A percentile compares a stretch with the other conserved stretches of the same genome.
Conservation (phyloP, 352 stramenopile species). For the Phytophthora hibernalis region DNA sequence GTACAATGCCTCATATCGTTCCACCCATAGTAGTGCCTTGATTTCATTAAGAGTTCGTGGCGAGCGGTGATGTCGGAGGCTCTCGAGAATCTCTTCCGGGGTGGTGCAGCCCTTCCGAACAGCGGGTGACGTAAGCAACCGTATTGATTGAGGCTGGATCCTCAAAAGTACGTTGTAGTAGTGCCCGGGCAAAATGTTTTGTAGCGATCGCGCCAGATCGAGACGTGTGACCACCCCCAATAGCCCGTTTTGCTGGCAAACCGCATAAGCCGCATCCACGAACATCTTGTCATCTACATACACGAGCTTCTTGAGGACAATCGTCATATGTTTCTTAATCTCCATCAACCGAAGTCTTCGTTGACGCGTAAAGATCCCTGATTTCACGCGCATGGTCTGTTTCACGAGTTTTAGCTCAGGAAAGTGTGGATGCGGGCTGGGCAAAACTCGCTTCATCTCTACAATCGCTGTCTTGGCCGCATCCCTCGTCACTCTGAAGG, state of each 20-base stretch:
- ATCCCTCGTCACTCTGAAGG: conserved; percentile 26
- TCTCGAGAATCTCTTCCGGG: conserved; percentile 33
- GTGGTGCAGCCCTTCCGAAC: conserved; percentile 37
- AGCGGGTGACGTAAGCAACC: conserved; percentile 23
- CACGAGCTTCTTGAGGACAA: conserved; percentile 42
- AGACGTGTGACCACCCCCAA: conserved; percentile 40
- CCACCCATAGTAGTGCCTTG: conserved; percentile 58
- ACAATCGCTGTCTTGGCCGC: conserved; percentile 31
- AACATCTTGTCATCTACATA: conserved; percentile 59
- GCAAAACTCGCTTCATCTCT: conserved; percentile 62
- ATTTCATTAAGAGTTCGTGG: conserved; percentile 29
- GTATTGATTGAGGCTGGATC: conserved; percentile 8
- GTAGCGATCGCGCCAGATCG: conserved; percentile 44
- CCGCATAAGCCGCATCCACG: conserved; percentile 43
- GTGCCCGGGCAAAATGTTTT: conserved; percentile 45
- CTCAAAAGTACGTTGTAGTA: conserved; percentile 48
- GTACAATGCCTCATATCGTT: conserved; percentile 43
- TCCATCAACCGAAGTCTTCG: conserved; percentile 53
- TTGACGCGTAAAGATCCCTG: conserved; percentile 37
- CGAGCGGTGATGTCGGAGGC: conserved; percentile 20
- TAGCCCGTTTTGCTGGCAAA: conserved; percentile 50
- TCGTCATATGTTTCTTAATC: conserved; percentile 54
- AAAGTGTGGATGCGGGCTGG: conserved; percentile 56
- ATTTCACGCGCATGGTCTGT: conserved; percentile 48
- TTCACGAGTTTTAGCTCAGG: conserved; percentile 46